These are phyloP conservation scores for Cynara cardunculus DNA, from an alignment of 129 eudicot genomes.

Conservation along the genomic window DNA sequence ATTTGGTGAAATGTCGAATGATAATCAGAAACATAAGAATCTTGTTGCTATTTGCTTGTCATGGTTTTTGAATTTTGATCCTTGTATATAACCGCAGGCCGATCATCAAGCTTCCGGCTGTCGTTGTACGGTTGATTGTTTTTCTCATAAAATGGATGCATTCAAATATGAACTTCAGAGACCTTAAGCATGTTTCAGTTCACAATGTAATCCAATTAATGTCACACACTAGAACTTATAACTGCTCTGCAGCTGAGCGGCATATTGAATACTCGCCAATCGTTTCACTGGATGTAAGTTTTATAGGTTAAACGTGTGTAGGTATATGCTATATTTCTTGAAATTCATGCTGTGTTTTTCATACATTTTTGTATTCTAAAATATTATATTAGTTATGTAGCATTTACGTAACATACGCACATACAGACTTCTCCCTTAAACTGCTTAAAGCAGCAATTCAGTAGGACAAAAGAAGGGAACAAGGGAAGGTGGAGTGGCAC, in stretches of 20 bases:
- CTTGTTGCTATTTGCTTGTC: not conserved
- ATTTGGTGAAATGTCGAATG: not conserved
- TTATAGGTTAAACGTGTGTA: slow-evolving; percentile 5
- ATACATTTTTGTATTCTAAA: not conserved
- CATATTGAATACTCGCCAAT: slow-evolving; percentile 76
- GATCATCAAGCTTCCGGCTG: slow-evolving; percentile 52
- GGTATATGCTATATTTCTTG: not conserved
- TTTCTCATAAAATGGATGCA: slow-evolving; percentile 49
- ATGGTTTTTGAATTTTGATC: slow-evolving; percentile 9
- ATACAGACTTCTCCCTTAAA: not conserved
- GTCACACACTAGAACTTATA: slow-evolving; percentile 60
- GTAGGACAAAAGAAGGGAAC: not conserved
- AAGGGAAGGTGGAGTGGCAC: not conserved
- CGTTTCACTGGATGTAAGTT: slow-evolving; percentile 67
- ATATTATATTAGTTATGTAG: not conserved
- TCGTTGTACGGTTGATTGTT: slow-evolving; percentile 30
- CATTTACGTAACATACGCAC: not conserved
- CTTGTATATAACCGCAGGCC: slow-evolving; percentile 55
- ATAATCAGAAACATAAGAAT: not conserved
- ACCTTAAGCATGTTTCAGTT: slow-evolving; percentile 34
- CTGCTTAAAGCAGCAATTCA: not conserved
- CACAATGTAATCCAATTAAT: slow-evolving; percentile 46
- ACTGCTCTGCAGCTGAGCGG: slow-evolving; percentile 73
- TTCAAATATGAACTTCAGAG: slow-evolving; percentile 37
- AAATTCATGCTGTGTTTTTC: not conserved